Evolutionary conservation across 2,329 filamentous ascomycete genomes (phyloP).

Genomic region (Davidsoniella eucalypti): DNA sequence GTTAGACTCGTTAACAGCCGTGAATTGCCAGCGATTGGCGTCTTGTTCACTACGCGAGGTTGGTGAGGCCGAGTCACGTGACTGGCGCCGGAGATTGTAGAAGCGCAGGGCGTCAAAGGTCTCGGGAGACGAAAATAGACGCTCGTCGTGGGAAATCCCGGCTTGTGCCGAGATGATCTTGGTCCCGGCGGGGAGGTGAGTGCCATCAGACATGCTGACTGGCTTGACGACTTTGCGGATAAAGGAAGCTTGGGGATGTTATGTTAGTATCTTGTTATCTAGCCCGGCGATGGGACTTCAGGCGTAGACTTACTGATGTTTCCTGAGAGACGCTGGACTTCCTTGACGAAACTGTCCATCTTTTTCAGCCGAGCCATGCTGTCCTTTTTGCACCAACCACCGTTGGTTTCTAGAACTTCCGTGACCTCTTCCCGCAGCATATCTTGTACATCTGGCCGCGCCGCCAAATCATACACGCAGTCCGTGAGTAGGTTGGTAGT

Average conservation of each 20-base stretch:
- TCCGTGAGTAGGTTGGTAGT: conserved; percentile 30
- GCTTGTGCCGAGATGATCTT: conserved; percentile 26
- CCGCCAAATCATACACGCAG: conserved; percentile 33
- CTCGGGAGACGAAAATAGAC: conserved; percentile 25
- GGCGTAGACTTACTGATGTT: conserved; percentile 24
- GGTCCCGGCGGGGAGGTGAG: conserved; percentile 26
- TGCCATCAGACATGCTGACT: conserved; percentile 29
- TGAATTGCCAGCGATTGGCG: conserved; percentile 27
- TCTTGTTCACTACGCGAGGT: conserved; percentile 15
- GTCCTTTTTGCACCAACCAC: conserved; percentile 26
- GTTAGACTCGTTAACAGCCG: conserved; percentile 25
- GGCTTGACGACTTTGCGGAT: conserved; percentile 30
- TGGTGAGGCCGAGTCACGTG: too few relatives aligned
- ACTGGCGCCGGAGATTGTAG: conserved; percentile 24
- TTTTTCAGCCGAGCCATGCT: conserved; percentile 29
- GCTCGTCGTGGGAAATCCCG: conserved; percentile 26
- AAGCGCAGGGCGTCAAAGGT: conserved; percentile 34
- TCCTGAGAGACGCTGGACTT: conserved; percentile 24
- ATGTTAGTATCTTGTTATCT: too few relatives aligned
- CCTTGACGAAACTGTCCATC: conserved; percentile 33
- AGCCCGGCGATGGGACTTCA: too few relatives aligned
- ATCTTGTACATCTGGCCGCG: conserved; percentile 29
- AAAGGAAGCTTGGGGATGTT: conserved; percentile 16
- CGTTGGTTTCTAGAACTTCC: conserved; percentile 25
- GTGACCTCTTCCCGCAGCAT: conserved; percentile 32